Percentiles rank a stretch among this genome's conserved stretches.
phyloP scores from a whole-genome alignment of 2,329 filamentous ascomycete species.

The Alternaria incomplexa region DNA sequence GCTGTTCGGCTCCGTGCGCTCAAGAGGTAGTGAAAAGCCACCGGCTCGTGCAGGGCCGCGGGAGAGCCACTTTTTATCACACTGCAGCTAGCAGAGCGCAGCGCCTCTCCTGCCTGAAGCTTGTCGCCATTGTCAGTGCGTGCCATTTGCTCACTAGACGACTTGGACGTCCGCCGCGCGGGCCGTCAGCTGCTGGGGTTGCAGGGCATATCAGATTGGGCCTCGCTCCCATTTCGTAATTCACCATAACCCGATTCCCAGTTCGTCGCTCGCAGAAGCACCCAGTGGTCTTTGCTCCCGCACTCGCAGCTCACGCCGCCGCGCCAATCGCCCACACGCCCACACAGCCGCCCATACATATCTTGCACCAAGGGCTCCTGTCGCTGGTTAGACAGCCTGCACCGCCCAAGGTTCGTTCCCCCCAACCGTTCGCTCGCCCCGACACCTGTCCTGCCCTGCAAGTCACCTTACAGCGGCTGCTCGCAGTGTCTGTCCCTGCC shows the following conservation, averaged over 20 bases:
- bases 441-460: conserved; percentile 14
- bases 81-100: conserved; percentile 6
- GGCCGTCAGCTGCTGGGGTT: conserved; percentile 27
- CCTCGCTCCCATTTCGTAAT: conserved; percentile 18
- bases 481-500: conserved; percentile 8
- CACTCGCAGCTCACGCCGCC: not conserved
- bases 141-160: conserved; percentile 27
- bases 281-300: conserved; percentile 10
- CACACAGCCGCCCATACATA: conserved; percentile 3
- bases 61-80: conserved; percentile 18
- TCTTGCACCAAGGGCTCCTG: conserved; percentile 4
- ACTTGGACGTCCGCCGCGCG: conserved; percentile 21
- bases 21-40: conserved; percentile 16
- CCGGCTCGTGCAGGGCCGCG: conserved; percentile 16
- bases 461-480: conserved; percentile 32
- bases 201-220: conserved; percentile 22
- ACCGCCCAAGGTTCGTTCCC: conserved; percentile 8
- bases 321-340: conserved; percentile 2
- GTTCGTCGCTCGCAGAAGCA: not conserved
- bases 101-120: conserved; percentile 4
- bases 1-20: conserved; percentile 13
- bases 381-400: conserved; percentile 14
- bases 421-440: conserved; percentile 11
- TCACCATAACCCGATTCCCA: conserved; percentile 10
- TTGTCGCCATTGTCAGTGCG: conserved; percentile 19